Evolutionary conservation across 2,329 filamentous ascomycete genomes (phyloP).

Genomic region (Aspergillus ochraceus): DNA sequence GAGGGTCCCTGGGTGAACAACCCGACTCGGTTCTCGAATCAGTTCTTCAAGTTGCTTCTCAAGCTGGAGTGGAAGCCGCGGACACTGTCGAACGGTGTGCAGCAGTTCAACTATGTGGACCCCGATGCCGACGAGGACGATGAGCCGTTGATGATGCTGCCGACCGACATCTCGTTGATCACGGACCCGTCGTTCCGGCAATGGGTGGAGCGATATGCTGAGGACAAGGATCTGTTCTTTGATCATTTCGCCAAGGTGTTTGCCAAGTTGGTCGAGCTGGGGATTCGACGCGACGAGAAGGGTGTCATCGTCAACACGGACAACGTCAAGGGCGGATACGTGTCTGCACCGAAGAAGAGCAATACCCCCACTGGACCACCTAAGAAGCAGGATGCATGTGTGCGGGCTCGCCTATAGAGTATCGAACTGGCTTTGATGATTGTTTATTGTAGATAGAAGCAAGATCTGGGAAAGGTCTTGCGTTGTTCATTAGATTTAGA

Average conservation of each 20-base stretch:
- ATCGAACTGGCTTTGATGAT: conserved; percentile 1
- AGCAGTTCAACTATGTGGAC: conserved; percentile 61
- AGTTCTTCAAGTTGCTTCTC: conserved; percentile 57
- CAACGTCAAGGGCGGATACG: conserved; percentile 58
- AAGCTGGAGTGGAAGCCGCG: conserved; percentile 56
- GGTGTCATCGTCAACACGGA: conserved; percentile 58
- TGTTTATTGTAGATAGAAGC: conserved; percentile 10
- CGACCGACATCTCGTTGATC: conserved; percentile 61
- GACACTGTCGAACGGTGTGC: conserved; percentile 52
- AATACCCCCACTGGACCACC: conserved; percentile 30
- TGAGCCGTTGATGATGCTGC: conserved; percentile 65
- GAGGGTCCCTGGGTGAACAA: conserved; percentile 61
- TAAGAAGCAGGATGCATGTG: conserved; percentile 16
- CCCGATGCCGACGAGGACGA: conserved; percentile 52
- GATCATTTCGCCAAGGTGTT: conserved; percentile 60
- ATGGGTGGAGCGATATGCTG: conserved; percentile 61
- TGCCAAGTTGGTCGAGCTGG: conserved; percentile 61
- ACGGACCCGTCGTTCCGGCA: conserved; percentile 54
- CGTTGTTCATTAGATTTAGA: conserved; percentile 6
- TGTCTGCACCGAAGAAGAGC: conserved; percentile 59
- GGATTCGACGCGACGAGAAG: conserved; percentile 55
- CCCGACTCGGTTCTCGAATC: conserved; percentile 60
- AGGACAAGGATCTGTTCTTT: conserved; percentile 64
- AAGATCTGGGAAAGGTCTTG: conserved; percentile 2
- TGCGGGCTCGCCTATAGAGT: conserved; percentile 29